These are phyloP conservation scores for Alternaria sp. DNA, from an alignment of 2,329 filamentous ascomycete genomes.

Conservation along the genomic window DNA sequence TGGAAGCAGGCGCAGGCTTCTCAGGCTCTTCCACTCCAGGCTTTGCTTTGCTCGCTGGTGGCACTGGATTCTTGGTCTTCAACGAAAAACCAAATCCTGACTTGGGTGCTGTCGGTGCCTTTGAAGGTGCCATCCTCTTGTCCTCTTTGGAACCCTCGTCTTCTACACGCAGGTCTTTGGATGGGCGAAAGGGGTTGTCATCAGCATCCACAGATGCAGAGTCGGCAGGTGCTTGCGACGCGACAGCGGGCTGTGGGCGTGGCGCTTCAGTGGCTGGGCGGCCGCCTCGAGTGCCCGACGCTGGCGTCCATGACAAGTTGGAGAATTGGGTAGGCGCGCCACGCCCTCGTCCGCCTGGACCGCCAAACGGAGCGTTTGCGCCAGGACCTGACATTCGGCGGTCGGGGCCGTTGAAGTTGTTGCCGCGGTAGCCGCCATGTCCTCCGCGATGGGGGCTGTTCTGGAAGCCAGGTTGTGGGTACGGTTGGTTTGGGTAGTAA, in stretches of 20 bases:
- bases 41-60: constrained; percentile 59
- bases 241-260: constrained; percentile 30
- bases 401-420: constrained; percentile 52
- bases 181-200: constrained; percentile 67
- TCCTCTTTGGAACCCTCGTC: constrained; percentile 63
- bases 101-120: constrained; percentile 59
- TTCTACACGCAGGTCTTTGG: constrained; percentile 70
- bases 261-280: constrained; percentile 51
- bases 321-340: constrained; percentile 62
- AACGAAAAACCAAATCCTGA: constrained; percentile 86
- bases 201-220: constrained; percentile 57
- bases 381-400: constrained; percentile 56
- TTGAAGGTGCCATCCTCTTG: constrained; percentile 60
- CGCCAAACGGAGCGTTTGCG: constrained; percentile 46
- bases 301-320: constrained; percentile 74
- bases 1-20: constrained; percentile 40
- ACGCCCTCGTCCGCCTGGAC: constrained; percentile 59
- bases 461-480: constrained; percentile 62
- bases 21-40: constrained; percentile 53
- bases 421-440: constrained; percentile 63
- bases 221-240: constrained; percentile 20
- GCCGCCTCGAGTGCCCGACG: constrained; percentile 61
- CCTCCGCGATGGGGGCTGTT: constrained; percentile 60
- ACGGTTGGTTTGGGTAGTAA: constrained; percentile 61
- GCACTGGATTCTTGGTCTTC: constrained; percentile 71